phyloP scores from a whole-genome alignment of 345 rosid species.

The Cardamine occulta region DNA sequence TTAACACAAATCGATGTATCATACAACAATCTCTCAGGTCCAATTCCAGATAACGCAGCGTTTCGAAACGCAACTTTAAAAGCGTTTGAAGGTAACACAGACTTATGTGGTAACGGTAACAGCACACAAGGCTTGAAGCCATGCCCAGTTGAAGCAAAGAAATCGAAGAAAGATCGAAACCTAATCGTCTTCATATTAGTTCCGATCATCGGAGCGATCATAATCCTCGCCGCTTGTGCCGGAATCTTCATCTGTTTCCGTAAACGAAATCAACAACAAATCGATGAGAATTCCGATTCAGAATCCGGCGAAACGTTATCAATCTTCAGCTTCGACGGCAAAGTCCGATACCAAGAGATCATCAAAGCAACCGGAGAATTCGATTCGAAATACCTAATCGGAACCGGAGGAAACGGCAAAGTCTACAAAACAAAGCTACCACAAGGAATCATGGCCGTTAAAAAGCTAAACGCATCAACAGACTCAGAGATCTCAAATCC shows the following conservation, averaged over 20 bases:
- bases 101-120: slow-evolving; percentile 44
- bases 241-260: slow-evolving; percentile 40
- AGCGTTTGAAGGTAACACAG: slow-evolving; percentile 45
- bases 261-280: slow-evolving; percentile 18
- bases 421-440: slow-evolving; percentile 48
- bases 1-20: slow-evolving; percentile 44
- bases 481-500: slow-evolving; percentile 41
- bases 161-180: slow-evolving; percentile 34
- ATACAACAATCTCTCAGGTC: slow-evolving; percentile 48
- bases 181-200: slow-evolving; percentile 38
- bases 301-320: slow-evolving; percentile 39
- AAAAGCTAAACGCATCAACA: slow-evolving; percentile 43
- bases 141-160: slow-evolving; percentile 31
- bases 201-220: slow-evolving; percentile 37
- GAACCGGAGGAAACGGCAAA: slow-evolving; percentile 49
- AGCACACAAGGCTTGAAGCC: slow-evolving; percentile 32
- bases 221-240: slow-evolving; percentile 36
- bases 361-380: slow-evolving; percentile 49
- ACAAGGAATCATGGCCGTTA: slow-evolving; percentile 40
- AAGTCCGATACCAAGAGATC: slow-evolving; percentile 45
- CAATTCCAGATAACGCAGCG: slow-evolving; percentile 46
- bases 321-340: slow-evolving; percentile 47
- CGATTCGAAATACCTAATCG: slow-evolving; percentile 46
- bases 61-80: slow-evolving; percentile 37
- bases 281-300: slow-evolving; percentile 20